Evolutionary conservation across 257 asterid species (phyloP).

Genomic region (Solanum bulbocastanum): DNA sequence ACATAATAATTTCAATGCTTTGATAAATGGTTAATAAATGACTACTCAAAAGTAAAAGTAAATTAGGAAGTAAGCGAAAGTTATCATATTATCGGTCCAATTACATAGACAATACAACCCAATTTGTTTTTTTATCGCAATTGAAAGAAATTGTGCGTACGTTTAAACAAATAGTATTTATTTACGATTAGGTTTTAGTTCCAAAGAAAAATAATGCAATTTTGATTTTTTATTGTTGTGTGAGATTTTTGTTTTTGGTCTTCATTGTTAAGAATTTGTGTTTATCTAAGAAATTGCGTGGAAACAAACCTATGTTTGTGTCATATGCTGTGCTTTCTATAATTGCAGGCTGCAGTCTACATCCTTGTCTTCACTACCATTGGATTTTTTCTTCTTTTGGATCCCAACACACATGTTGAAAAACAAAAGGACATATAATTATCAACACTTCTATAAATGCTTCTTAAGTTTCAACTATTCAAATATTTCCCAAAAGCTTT

Average conservation of each 20-base stretch:
- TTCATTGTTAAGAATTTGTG: background rate
- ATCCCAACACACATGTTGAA: background rate
- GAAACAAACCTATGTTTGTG: background rate
- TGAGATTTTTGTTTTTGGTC: background rate
- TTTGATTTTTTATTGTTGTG: background rate
- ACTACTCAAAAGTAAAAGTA: too few relatives aligned
- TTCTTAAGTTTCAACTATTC: background rate
- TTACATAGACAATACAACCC: background rate
- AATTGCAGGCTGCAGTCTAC: background rate
- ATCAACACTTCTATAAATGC: background rate
- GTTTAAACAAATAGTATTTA: background rate
- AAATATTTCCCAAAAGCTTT: background rate
- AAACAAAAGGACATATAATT: background rate
- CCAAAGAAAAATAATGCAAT: background rate
- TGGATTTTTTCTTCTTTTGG: background rate
- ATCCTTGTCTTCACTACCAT: background rate
- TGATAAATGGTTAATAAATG: background rate
- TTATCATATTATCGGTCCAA: too few relatives aligned
- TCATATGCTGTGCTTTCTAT: background rate
- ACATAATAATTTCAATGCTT: too few relatives aligned
- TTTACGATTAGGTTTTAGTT: background rate
- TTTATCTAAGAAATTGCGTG: background rate
- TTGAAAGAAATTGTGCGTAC: background rate
- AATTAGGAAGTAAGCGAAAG: background rate
- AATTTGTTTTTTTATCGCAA: background rate